Evolutionary conservation across 2,329 filamentous ascomycete species (phyloP).

Genomic region (Aspergillus persii): DNA sequence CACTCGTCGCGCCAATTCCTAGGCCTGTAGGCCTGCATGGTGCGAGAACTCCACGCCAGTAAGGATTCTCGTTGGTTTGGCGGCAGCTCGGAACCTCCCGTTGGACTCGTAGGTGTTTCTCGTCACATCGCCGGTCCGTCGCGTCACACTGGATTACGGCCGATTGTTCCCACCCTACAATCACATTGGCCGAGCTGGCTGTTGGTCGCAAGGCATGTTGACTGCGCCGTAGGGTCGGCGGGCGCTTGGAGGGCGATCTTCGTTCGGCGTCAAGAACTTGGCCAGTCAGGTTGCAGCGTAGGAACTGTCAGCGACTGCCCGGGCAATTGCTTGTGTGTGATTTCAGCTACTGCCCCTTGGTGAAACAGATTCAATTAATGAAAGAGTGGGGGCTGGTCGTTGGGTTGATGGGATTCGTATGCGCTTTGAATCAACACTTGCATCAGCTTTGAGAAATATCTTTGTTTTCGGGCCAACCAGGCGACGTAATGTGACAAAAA

Average conservation of each 20-base stretch:
- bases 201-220: neutral
- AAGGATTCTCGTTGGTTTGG: constrained; percentile 14
- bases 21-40: constrained; percentile 9
- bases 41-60: constrained; percentile 13
- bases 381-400: too few species aligned
- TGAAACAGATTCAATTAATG: neutral
- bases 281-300: neutral
- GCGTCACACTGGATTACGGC: constrained; percentile 16
- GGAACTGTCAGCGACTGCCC: neutral
- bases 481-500: neutral
- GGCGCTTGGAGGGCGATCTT: neutral
- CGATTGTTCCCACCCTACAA: constrained; percentile 4
- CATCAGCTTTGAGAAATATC: neutral
- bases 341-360: neutral
- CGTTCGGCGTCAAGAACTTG: neutral
- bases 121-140: constrained; percentile 20
- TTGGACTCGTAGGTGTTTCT: constrained; percentile 13
- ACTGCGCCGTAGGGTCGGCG: constrained; percentile 8
- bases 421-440: neutral
- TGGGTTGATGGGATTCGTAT: too few species aligned
- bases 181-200: constrained; percentile 2
- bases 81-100: constrained; percentile 15
- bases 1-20: constrained; percentile 9
- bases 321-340: neutral
- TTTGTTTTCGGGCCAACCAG: neutral